Percentiles rank a stretch among this genome's conserved stretches.
Evolutionary conservation across 768 basidiomycete species (phyloP).

Genomic region (Tricholoma furcatifolium): DNA sequence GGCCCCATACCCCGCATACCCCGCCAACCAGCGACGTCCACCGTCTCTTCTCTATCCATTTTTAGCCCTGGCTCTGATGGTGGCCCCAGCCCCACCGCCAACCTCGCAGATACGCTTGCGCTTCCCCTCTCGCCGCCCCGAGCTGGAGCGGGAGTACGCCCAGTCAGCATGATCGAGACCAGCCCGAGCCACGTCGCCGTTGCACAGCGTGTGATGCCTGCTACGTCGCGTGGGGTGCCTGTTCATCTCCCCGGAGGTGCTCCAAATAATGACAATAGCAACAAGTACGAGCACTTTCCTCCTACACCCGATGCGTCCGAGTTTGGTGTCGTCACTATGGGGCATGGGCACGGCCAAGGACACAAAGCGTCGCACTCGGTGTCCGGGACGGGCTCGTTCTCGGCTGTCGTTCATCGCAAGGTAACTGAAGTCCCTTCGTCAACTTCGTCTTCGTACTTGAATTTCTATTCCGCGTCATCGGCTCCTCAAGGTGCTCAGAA

Average conservation of each 20-base stretch:
- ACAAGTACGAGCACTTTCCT: slow-evolving; percentile 34
- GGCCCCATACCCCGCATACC: background rate
- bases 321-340: slow-evolving; percentile 25
- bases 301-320: slow-evolving; percentile 32
- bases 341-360: background rate
- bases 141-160: slow-evolving; percentile 19
- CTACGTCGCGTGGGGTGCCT: slow-evolving; percentile 35
- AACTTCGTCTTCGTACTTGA: slow-evolving; percentile 16
- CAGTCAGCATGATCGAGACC: slow-evolving; percentile 38
- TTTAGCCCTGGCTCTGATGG: background rate
- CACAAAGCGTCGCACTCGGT: slow-evolving; percentile 24
- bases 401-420: slow-evolving; percentile 58
- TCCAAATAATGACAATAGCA: slow-evolving; percentile 6
- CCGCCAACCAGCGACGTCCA: background rate
- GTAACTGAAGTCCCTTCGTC: slow-evolving; percentile 38
- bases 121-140: background rate
- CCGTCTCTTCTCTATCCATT: background rate
- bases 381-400: slow-evolving; percentile 38
- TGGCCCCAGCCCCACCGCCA: too few relatives aligned
- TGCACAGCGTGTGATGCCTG: slow-evolving; percentile 37
- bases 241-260: slow-evolving; percentile 28
- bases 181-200: slow-evolving; percentile 33
- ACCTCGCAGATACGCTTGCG: too few relatives aligned
- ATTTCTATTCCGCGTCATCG: slow-evolving; percentile 11
- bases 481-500: slow-evolving; percentile 24